Base-by-base conservation (phyloP, 1,139 yeast species). In the Suhomyces maxii region DNA sequence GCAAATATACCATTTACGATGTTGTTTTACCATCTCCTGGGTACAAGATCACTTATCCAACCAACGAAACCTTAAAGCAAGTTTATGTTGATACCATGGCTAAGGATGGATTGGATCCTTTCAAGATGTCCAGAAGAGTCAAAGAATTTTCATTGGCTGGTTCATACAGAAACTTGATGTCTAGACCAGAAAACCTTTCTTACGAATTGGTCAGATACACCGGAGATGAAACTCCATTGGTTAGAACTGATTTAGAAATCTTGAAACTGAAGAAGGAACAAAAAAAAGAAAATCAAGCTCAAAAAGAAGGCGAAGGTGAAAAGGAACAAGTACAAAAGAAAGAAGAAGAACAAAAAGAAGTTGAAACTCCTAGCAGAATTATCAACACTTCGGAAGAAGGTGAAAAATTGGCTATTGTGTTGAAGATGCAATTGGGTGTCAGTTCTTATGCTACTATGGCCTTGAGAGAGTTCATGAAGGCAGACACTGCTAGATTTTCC, bases 401-500 rank as follows among this genome's bases (percentile, higher is more conserved):
- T 26, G 66, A 67, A 5, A 83, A 80, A 50, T 71, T 76, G 1
- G 97, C 97, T 0, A 83, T 91, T 9, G 76, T 91, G 9, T 67
- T 95, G 51, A 83, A 79, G 55, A 76, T 95, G 77, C 87, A 84
- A 61, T 74, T 95, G 48, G 95, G 90, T 2, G 84, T 88, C 7
- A 86, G 97, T 40, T 85, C 95, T 6, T 95, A 95, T 65, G 99
- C 99, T 2, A 95, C 99, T 0, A 95, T 95, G 99, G 96, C 97
- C 0, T 71, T 95, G 46, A 79, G 99, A 59, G 99, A 93, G 63
- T 81, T 86, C 46, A 86, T 89, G 95, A 86, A 86, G 63, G 73
- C 83, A 26, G 96, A 89, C 52, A 86, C 95, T 3, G 78, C 89
- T 36, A 80, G 90, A 39, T 64, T 70, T 44, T 60, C 73, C 36